Evolutionary conservation across 164 flowering plant genomes (phyloP).

Genomic region (Akebia trifoliata): DNA sequence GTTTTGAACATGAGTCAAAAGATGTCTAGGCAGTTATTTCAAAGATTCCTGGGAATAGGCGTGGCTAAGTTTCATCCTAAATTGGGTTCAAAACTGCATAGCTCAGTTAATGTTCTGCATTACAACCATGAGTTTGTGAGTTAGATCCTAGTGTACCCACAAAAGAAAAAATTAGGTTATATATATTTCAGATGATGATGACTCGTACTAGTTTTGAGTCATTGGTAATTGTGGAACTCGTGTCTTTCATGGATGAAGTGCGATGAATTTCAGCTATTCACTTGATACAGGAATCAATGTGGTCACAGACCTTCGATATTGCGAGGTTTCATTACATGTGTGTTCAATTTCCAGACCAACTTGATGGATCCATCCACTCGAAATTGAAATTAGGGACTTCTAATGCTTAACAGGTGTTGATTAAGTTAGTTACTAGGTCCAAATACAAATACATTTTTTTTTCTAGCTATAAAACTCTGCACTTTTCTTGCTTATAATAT

Average conservation of each 20-base stretch:
- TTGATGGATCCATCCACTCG: not conserved
- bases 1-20: not conserved
- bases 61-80: not conserved
- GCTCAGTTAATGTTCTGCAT: not conserved
- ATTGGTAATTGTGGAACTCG: too few species aligned
- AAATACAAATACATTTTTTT: not conserved
- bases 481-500: not conserved
- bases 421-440: not conserved
- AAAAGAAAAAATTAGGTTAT: not conserved
- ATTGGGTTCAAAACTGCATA: not conserved
- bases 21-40: not conserved
- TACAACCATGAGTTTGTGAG: not conserved
- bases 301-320: too few species aligned
- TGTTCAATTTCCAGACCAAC: too few species aligned
- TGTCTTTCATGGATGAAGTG: too few species aligned
- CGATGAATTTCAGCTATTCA: too few species aligned
- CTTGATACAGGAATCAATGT: too few species aligned
- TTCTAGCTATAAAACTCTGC: not conserved
- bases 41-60: not conserved
- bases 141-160: not conserved
- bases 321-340: too few species aligned
- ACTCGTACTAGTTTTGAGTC: too few species aligned
- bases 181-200: too few species aligned
- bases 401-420: not conserved
- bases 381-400: not conserved